phyloP scores from a whole-genome alignment of 345 rosid species.

The Boechera retrofracta region DNA sequence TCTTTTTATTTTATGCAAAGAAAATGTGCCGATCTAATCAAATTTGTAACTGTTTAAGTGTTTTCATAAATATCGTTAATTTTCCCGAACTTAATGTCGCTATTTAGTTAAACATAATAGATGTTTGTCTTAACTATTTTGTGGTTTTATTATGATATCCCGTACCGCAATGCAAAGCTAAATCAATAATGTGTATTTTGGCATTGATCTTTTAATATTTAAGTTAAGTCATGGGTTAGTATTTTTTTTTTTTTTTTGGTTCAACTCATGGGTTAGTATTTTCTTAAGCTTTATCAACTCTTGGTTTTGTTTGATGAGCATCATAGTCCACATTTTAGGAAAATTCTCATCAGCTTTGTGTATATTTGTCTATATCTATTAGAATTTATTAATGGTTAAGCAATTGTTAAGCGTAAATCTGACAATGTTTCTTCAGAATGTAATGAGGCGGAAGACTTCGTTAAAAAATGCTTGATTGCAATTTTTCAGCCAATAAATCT shows the following conservation, averaged over 20 bases:
- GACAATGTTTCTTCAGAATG: not conserved
- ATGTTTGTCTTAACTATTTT: not conserved
- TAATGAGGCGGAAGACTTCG: not conserved
- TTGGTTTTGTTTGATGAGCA: not conserved
- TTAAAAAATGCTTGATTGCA: not conserved
- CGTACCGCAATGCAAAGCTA: not conserved
- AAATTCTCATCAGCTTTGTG: slow-evolving; percentile 3
- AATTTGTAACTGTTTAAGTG: too few relatives aligned
- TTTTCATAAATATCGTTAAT: too few relatives aligned
- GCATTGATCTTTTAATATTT: not conserved
- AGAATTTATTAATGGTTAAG: not conserved
- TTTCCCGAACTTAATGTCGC: too few relatives aligned
- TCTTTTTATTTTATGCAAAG: too few relatives aligned
- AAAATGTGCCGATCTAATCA: not conserved
- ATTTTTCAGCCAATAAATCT: not conserved
- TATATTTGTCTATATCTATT: not conserved
- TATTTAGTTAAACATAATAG: too few relatives aligned
- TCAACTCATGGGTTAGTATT: too few relatives aligned
- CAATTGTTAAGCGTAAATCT: not conserved
- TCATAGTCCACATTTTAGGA: not conserved
- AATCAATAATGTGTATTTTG: not conserved
- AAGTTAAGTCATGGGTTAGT: not conserved
- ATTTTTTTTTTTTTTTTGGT: too few relatives aligned
- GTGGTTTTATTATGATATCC: not conserved
- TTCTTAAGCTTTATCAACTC: not conserved